Evolutionary conservation across 805 yeast genomes (phyloP).

Genomic region (Hanseniaspora pseudoguilliermondii): DNA sequence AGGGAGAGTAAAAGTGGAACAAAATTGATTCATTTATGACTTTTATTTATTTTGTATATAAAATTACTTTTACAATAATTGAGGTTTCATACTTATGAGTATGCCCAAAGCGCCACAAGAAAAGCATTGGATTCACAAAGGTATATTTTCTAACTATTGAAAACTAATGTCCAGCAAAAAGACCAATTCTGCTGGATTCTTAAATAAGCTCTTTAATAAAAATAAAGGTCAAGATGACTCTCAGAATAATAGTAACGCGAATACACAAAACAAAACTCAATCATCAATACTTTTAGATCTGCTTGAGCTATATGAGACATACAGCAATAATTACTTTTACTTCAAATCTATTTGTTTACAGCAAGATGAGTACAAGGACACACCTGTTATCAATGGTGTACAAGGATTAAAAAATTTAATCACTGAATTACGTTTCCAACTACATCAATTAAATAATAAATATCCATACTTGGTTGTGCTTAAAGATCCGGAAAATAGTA

Average conservation of each 20-base stretch:
- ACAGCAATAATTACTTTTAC: slow-evolving; percentile 47
- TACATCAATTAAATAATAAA: slow-evolving; percentile 40
- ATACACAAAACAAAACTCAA: slow-evolving; percentile 19
- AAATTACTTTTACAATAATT: background rate
- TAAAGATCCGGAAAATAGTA: slow-evolving; percentile 18
- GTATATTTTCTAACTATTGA: too few relatives aligned
- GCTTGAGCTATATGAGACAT: slow-evolving; percentile 43
- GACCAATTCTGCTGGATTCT: slow-evolving; percentile 7
- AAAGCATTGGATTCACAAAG: too few relatives aligned
- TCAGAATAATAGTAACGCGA: slow-evolving; percentile 16
- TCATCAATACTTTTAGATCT: slow-evolving; percentile 45
- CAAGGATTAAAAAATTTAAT: slow-evolving; percentile 68
- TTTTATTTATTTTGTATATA: background rate
- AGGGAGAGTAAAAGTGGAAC: background rate
- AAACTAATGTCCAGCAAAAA: background rate
- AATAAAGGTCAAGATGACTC: background rate
- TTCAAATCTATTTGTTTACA: slow-evolving; percentile 49
- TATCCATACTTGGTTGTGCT: slow-evolving; percentile 20
- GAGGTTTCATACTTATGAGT: too few relatives aligned
- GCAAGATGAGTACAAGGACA: slow-evolving; percentile 37
- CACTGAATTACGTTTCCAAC: slow-evolving; percentile 42
- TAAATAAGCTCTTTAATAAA: background rate
- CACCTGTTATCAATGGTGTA: slow-evolving; percentile 26
- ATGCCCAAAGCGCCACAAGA: too few relatives aligned
- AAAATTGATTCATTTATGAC: background rate